Evolutionary conservation across 2,329 filamentous ascomycete genomes (phyloP), one percentile per base, ranked within the genome.

Genomic region (Aspergillus fructus): DNA sequence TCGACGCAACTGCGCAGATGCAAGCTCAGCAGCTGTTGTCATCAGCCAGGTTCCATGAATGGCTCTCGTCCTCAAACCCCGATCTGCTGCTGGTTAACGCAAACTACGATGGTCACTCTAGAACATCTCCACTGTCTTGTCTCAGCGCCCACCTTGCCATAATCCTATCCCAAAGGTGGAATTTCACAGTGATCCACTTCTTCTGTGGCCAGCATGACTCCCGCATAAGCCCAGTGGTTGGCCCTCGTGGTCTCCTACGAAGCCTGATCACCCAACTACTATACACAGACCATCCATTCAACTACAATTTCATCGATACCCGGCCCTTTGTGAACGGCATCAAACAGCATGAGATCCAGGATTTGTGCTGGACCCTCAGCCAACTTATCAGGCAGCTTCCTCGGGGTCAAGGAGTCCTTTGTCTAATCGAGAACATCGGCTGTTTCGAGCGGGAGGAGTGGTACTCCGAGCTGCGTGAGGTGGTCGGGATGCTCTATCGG

Each of bases 301-400:
- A 47, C 19, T 30, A 33, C 13, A 15, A 40, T 5, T 47, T 47
- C 13, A 46, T 53, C 19, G 12, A 37, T 12, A 53, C 51, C 11
- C 51, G 17, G 6, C 8, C 17, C 30, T 53, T 39, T 15, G 24
- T 19, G 7, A 13, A 37, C 5, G 17, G 17, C 1, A 53, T 53
- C 42, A n/a, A 40, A 23, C 37, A 42, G 2, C 51, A 53, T 12
- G 11, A 19, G 3, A n/a, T 37, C 7, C 30, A 12, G 12, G 24
- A 17, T 3, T 17, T 48, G 13, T 48, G 30, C 15, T n/a, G 23
- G 30, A 47, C 42, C 7, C 47, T 53, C 30, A 5, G 42, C 1
- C 41, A 39, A 15, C 42, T 53, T n/a, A 23, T 53, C 12, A 19
- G 21, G n/a, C 51, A 53, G 47, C 33, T 53, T 34, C 51, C 51